Evolutionary conservation across 1,139 yeast species (phyloP).

Genomic region (Sugiyamaella castrensis): DNA sequence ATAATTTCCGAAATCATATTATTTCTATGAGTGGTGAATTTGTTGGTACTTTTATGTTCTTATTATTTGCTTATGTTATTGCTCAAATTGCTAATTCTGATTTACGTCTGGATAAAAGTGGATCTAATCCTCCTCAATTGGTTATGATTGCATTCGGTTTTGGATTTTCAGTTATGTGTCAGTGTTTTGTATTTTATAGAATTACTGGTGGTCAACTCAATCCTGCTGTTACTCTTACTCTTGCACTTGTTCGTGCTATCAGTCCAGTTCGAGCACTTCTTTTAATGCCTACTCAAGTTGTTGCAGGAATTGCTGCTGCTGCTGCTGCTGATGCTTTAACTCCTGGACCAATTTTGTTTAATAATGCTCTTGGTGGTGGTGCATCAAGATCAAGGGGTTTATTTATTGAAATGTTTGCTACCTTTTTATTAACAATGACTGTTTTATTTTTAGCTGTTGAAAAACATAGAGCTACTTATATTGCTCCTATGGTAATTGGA

Average conservation of each 20-base stretch:
- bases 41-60: conserved; percentile 80
- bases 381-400: conserved; percentile 72
- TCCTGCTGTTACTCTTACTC: conserved; percentile 80
- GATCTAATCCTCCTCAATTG: conserved; percentile 64
- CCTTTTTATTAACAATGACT: conserved; percentile 67
- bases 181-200: conserved; percentile 70
- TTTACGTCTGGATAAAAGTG: conserved; percentile 26
- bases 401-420: conserved; percentile 80
- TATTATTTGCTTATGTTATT: conserved; percentile 78
- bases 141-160: conserved; percentile 84
- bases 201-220: conserved; percentile 88
- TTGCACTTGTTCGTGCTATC: conserved; percentile 67
- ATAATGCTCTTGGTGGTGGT: conserved; percentile 72
- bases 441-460: conserved; percentile 85
- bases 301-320: conserved; percentile 92
- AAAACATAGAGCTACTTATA: conserved; percentile 68
- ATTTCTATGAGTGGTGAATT: conserved; percentile 65
- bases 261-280: conserved; percentile 68
- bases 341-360: conserved; percentile 73
- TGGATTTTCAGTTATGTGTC: conserved; percentile 80
- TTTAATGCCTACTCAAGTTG: conserved; percentile 64
- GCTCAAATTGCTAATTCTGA: conserved; percentile 75
- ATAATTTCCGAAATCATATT: conserved; percentile 48
- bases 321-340: conserved; percentile 87
- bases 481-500: conserved; percentile 86